Conservation (phyloP, 805 yeast species). For the Candida mattraensis region DNA sequence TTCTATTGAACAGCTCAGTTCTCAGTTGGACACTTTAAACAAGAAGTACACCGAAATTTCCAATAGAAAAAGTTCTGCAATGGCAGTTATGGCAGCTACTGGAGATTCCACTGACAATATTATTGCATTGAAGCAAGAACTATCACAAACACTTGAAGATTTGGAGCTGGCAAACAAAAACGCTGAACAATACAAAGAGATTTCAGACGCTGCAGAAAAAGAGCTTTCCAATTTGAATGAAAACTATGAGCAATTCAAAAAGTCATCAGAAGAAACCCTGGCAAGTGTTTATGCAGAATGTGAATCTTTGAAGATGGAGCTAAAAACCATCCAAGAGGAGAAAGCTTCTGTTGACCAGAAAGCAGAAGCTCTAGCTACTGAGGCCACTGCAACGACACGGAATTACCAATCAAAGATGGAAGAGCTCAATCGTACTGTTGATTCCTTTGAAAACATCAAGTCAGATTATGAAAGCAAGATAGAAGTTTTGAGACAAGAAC, state of each 20-base stretch:
- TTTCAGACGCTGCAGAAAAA: conserved; percentile 66
- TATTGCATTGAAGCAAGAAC: conserved; percentile 29
- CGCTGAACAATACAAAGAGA: conserved; percentile 57
- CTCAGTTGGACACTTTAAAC: conserved; percentile 36
- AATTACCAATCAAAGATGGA: conserved; percentile 21
- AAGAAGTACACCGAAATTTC: conserved; percentile 31
- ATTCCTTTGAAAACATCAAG: conserved; percentile 27
- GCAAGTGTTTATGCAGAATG: conserved; percentile 9
- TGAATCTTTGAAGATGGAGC: conserved; percentile 14
- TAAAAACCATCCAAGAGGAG: conserved; percentile 13
- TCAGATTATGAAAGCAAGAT: conserved; percentile 28
- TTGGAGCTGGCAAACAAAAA: conserved; percentile 57
- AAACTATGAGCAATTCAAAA: conserved; percentile 50
- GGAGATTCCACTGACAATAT: conserved; percentile 24
- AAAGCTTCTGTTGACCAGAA: conserved; percentile 16
- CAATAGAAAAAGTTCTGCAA: conserved; percentile 29
- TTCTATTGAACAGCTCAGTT: conserved; percentile 39
- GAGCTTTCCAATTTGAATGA: conserved; percentile 55
- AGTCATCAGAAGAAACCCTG: conserved; percentile 25
- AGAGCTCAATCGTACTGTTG: conserved; percentile 26
- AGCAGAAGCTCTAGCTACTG: conserved; percentile 11
- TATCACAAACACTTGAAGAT: conserved; percentile 47
- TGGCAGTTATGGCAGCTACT: conserved; percentile 27
- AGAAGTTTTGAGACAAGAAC: conserved; percentile 27
- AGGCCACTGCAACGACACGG: conserved; percentile 11